Conservation (phyloP, 768 basidiomycete genomes). For the Panus rudis region DNA sequence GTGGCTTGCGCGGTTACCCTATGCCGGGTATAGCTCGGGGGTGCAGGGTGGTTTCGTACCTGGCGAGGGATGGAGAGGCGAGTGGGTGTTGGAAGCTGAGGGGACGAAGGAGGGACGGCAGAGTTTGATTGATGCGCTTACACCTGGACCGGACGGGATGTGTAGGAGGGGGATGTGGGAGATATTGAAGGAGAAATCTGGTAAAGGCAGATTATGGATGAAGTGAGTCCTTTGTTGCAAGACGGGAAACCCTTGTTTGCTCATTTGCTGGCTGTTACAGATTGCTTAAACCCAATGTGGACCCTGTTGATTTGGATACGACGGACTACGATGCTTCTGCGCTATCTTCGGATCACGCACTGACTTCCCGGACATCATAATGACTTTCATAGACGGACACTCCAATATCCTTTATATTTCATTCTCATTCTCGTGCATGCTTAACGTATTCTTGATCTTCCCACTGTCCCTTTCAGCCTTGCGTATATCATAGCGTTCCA, state of each 20-base stretch:
- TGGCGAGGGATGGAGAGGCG: conserved; percentile 66
- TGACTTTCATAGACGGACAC: background rate
- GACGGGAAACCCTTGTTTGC: background rate
- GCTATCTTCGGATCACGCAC: background rate
- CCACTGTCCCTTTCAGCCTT: background rate
- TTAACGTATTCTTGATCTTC: background rate
- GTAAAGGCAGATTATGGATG: conserved; percentile 55
- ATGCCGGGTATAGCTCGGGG: conserved; percentile 21
- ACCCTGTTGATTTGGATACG: background rate
- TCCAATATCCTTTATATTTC: background rate
- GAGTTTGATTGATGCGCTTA: conserved; percentile 47
- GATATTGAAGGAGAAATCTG: conserved; percentile 55
- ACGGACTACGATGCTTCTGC: background rate
- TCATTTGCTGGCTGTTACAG: background rate
- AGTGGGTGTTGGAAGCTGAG: conserved; percentile 77
- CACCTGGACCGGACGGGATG: conserved; percentile 19
- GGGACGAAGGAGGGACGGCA: conserved; percentile 64
- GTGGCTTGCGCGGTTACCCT: conserved; percentile 55
- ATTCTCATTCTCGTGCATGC: background rate
- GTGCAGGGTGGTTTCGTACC: conserved; percentile 28
- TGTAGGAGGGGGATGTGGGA: conserved; percentile 35
- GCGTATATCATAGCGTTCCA: no score
- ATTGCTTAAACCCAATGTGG: background rate
- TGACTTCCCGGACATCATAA: background rate
- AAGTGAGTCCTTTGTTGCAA: conserved; percentile 29